Evolutionary conservation across 257 asterid genomes (phyloP).

Genomic region (Rhazya stricta): DNA sequence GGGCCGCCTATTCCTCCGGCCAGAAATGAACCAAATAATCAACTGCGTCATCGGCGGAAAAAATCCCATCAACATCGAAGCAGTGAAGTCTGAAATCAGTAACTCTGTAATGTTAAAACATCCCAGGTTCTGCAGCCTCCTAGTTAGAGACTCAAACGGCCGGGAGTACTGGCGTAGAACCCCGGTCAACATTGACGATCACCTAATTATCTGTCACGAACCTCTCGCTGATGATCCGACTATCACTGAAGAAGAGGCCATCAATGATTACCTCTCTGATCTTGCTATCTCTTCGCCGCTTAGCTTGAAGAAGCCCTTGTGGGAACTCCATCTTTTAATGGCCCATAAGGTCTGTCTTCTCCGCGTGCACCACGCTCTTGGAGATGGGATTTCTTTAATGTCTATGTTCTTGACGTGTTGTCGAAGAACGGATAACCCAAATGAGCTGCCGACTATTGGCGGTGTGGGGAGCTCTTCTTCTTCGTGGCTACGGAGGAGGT

Average conservation of each 20-base stretch:
- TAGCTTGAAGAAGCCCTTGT: constrained; percentile 54
- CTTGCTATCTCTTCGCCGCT: constrained; percentile 53
- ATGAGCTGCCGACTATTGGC: constrained; percentile 24
- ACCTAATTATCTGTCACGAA: constrained; percentile 37
- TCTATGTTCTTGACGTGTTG: constrained; percentile 55
- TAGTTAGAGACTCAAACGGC: constrained; percentile 50
- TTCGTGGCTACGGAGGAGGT: constrained; percentile 7
- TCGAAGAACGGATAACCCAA: constrained; percentile 47
- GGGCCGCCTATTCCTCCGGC: constrained; percentile 61
- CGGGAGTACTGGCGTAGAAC: constrained; percentile 62
- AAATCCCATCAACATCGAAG: constrained; percentile 33
- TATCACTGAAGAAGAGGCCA: constrained; percentile 45
- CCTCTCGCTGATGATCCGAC: constrained; percentile 28
- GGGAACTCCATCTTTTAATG: constrained; percentile 63
- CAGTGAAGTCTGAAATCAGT: constrained; percentile 35
- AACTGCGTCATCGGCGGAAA: constrained; percentile 39
- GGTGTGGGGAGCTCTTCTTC: constrained; percentile 28
- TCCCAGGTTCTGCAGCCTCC: constrained; percentile 68
- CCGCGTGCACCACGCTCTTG: constrained; percentile 79
- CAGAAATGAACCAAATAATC: constrained; percentile 42
- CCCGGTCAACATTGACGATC: constrained; percentile 49
- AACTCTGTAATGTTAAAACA: constrained; percentile 47
- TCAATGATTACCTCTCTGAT: constrained; percentile 53
- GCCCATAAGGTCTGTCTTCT: constrained; percentile 51
- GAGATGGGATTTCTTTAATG: constrained; percentile 72